A percentile compares a stretch with the other conserved stretches of the same genome.
Evolutionary conservation across 2,329 filamentous ascomycete species (phyloP).

Genomic region (Microcera coccophila): DNA sequence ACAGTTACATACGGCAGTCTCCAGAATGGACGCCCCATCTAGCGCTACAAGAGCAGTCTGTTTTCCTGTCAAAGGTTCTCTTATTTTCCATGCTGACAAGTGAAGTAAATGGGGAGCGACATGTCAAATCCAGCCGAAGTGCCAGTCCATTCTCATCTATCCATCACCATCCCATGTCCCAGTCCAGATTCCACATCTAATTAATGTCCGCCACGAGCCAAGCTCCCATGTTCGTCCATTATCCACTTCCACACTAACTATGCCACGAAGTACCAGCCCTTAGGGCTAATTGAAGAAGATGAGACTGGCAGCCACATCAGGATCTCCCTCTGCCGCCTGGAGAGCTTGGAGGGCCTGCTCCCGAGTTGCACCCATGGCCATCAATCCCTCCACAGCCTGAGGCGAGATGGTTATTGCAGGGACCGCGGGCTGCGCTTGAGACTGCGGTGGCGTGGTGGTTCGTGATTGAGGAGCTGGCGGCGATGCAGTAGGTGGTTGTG

Average conservation of each 20-base stretch:
- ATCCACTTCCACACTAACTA: conserved; percentile 8
- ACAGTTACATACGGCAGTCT: no score
- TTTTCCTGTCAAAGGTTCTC: no score
- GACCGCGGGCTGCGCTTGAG: conserved; percentile 14
- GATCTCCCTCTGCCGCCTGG: conserved; percentile 76
- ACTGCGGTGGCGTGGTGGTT: conserved; percentile 24
- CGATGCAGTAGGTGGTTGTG: conserved; percentile 22
- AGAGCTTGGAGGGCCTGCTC: conserved; percentile 76
- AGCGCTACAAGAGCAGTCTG: no score
- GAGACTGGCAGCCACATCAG: conserved; percentile 82
- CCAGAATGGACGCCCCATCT: no score
- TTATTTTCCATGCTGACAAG: conserved; percentile 13
- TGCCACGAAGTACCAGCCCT: conserved; percentile 6
- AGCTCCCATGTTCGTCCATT: conserved; percentile 7
- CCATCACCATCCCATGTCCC: conserved; percentile 11
- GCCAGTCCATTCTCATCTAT: conserved; percentile 19
- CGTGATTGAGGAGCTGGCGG: conserved; percentile 22
- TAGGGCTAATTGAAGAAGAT: conserved; percentile 49
- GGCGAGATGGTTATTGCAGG: conserved; percentile 44
- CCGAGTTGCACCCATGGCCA: conserved; percentile 71
- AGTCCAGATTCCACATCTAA: conserved; percentile 17
- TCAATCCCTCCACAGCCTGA: conserved; percentile 70
- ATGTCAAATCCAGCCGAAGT: conserved; percentile 9
- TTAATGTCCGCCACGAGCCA: conserved; percentile 17
- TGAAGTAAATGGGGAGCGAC: conserved; percentile 4